Base-by-base conservation (phyloP, 805 yeast genomes). In the Grigorovia humatica region DNA sequence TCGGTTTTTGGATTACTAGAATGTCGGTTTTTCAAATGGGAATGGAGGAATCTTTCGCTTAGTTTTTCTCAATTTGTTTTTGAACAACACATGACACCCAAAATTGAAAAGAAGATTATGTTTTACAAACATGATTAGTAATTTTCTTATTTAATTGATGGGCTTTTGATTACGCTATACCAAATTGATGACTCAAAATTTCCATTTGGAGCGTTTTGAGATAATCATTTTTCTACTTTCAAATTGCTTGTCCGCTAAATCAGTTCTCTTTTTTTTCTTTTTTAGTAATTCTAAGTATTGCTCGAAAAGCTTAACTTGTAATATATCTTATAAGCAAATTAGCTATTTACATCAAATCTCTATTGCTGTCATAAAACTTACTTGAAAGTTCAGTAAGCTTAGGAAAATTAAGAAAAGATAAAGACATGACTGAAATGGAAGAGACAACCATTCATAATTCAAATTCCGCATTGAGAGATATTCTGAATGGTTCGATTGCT, bases 401-500 rank as follows among this genome's bases (percentile, higher is more conserved):
- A 23, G 27, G 27, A 23, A 23, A 4, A 23, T 23, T 23, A 23
- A 23, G 27, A 23, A 23, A 23, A 23, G 6, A 6, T 23, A 23
- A 23, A 23, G 27, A 23, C 27, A 29, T 43, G 23, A 44, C 11
- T 13, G 48, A 46, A 44, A n/a, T 18, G 13, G 15, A 17, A 44
- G 47, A 53, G 41, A 46, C 48, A 23, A 44, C 43, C 6, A 45
- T 44, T 7, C 49, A 46, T n/a, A 46, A 51, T 42, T 30, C 50
- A 32, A 52, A 53, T 47, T 51, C 53, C 15, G 70, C 72, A 8
- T 49, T 68, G 23, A 61, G 62, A 38, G 74, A 71, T 50, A 63
- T 71, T 15, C 46, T 68, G 6, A 66, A 62, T 55, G 74, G 75
- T 13, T 72, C 74, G 6, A 64, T 71, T 9, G 74, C 96, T 0